phyloP scores from a whole-genome alignment of 2,329 filamentous ascomycete species.

The Berkeleyomyces basicola region DNA sequence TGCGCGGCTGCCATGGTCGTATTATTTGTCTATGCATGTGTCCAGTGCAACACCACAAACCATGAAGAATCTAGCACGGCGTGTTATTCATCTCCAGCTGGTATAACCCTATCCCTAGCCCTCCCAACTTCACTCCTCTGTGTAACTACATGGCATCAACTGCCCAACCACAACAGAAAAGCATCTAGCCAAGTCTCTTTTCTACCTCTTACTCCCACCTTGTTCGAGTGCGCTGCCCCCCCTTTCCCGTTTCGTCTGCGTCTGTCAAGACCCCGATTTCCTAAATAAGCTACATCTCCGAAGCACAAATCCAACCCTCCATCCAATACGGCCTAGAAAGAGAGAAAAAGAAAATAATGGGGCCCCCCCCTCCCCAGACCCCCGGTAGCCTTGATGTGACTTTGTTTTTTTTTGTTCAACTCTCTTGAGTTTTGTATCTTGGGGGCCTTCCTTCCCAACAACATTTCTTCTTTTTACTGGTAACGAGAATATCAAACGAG shows the following conservation, averaged over 20 bases:
- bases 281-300: neutral
- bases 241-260: neutral
- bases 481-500: neutral
- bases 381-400: neutral
- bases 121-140: no score
- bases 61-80: neutral
- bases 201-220: no score
- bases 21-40: neutral
- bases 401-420: neutral
- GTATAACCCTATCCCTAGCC: no score
- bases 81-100: no score
- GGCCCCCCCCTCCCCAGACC: neutral
- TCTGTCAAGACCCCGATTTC: neutral
- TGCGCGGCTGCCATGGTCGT: neutral
- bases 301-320: neutral
- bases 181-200: no score
- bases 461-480: neutral
- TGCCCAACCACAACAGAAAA: no score
- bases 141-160: no score
- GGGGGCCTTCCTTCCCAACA: neutral
- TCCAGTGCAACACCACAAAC: neutral
- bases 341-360: neutral
- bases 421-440: neutral
- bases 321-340: neutral
- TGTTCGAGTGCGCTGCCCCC: no score